Evolutionary conservation across 106 monocot species (phyloP).

Genomic region (Ottelia alismoides): DNA sequence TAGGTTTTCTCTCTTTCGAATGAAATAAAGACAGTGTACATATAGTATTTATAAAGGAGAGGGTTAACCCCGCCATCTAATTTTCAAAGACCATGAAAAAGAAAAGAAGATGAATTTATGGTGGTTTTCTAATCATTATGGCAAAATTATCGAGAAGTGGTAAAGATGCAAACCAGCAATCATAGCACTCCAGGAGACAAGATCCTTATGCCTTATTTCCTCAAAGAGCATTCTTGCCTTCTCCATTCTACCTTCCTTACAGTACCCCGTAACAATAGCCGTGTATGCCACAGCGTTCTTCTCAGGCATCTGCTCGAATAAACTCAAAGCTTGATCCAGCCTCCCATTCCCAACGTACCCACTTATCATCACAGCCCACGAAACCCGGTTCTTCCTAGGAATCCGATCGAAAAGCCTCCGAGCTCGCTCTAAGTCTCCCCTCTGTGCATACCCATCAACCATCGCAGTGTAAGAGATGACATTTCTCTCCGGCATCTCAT

Average conservation of each 20-base stretch:
- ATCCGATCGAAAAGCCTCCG: conserved; percentile 5
- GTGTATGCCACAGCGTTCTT: conserved; percentile 3
- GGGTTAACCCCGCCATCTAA: no score
- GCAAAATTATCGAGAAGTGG: no score
- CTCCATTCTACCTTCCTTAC: conserved; percentile 6
- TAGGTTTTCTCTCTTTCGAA: no score
- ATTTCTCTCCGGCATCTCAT: no score
- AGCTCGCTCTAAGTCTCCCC: conserved; percentile 1
- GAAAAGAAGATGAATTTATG: no score
- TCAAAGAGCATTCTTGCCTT: conserved; percentile 5
- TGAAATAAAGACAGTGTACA: no score
- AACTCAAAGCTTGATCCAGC: conserved; percentile 1
- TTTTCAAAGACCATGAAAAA: no score
- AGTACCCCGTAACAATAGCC: conserved; percentile 3
- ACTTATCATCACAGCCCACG: conserved; percentile 13
- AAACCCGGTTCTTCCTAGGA: conserved; percentile 1
- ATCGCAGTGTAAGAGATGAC: conserved; percentile 9
- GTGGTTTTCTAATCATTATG: no score
- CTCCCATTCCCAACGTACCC: conserved; percentile 7
- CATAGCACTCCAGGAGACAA: conserved; percentile 12
- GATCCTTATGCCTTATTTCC: conserved; percentile 1
- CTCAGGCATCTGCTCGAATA: conserved; percentile 5
- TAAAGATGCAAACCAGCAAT: conserved; percentile 5
- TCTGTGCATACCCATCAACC: conserved; percentile 1
- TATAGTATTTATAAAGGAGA: no score